Evolutionary conservation across 257 asterid genomes (phyloP), one percentile per base, ranked within the genome.

Genomic region (Misopates orontium): DNA sequence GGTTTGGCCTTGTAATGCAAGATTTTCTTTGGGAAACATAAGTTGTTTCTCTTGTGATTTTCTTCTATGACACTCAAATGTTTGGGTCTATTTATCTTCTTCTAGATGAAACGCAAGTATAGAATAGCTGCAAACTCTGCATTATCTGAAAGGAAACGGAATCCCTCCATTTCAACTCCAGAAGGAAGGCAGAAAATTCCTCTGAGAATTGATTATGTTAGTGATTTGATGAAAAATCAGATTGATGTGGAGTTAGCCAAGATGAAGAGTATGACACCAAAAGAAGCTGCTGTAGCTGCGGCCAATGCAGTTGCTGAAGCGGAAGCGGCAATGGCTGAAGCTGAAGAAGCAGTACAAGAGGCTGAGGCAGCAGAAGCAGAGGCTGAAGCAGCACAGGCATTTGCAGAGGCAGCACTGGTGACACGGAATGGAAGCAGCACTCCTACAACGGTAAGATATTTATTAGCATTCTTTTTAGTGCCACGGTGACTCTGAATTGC

Each of bases 311-410:
- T 82, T 74, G 80, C 85, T n/a, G 88, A 86, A 73, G 95, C 90
- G 17, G 88, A 84, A 65, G 79, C 74, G 50, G 95, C 88, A 20
- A 31, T 86, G 47, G 85, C 85, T 64, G 82, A 69, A 61, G 95
- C 90, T 57, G 95, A 76, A 73, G 82, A 80, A 75, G 95, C 95
- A 10, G 71, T 64, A 48, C 71, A 76, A 61, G 88, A 84, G 66
- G 87, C 89, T 19, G 95, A 82, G 18, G 83, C 82, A 39, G 89
- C 87, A n/a, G 95, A 80, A 71, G 95, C 85, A 45, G 95, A 80
- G 22, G 91, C 91, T 45, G 82, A 76, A 57, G 90, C 83, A 10
- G 86, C 84, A 1, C 62, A 65, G 62, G 84, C 85, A 57, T 79
- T 75, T 71, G 83, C 78, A 3, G 77, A 75, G 25, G 85, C 83